Conservation (phyloP, 2,329 filamentous ascomycete species). For the Zopfia rhizophila region DNA sequence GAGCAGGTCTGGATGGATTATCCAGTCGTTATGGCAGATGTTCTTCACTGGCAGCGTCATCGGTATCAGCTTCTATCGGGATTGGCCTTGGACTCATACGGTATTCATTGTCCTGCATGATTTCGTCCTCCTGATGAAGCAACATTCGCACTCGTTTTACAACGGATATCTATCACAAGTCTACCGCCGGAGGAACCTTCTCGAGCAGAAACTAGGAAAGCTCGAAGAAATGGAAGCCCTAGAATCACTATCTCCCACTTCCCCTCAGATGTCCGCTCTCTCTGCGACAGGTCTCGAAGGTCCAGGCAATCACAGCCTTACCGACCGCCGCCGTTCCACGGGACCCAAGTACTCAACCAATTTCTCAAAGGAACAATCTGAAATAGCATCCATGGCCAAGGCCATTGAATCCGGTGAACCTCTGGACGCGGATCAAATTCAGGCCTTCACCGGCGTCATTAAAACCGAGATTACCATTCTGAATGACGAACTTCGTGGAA, state of each 20-base stretch:
- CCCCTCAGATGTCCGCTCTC: conserved; percentile 7
- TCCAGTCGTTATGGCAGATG: conserved; percentile 79
- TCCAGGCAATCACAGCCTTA: conserved; percentile 9
- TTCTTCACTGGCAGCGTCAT: conserved; percentile 71
- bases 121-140: conserved; percentile 83
- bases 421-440: conserved; percentile 70
- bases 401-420: conserved; percentile 70
- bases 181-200: conserved; percentile 60
- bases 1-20: conserved; percentile 75
- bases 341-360: conserved; percentile 56
- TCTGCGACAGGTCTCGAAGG: conserved; percentile 29
- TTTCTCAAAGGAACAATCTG: conserved; percentile 59
- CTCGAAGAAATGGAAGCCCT: conserved; percentile 65
- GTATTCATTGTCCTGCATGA: conserved; percentile 81
- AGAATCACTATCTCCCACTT: conserved; percentile 38
- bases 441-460: conserved; percentile 72
- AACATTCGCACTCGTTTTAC: conserved; percentile 82
- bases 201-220: conserved; percentile 64
- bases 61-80: conserved; percentile 72
- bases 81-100: conserved; percentile 87
- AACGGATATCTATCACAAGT: conserved; percentile 76
- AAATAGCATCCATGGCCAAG: conserved; percentile 69
- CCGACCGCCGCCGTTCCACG: conserved; percentile 44
- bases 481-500: conserved; percentile 72
- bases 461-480: conserved; percentile 73